Conservation (phyloP, 2,329 filamentous ascomycete genomes). For the Huntiella decipiens region DNA sequence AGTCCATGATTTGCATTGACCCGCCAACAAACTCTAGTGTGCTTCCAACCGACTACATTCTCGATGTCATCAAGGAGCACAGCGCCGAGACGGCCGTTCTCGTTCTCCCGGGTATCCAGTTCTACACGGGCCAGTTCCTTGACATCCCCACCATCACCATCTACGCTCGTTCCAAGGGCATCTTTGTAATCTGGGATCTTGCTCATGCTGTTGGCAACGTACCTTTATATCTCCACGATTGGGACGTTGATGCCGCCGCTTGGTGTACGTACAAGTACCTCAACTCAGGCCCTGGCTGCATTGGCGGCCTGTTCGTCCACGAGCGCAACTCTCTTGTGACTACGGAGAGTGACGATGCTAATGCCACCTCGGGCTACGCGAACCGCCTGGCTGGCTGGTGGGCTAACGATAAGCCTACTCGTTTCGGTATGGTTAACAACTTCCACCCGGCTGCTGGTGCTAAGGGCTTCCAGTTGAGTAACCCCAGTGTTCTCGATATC, state of each 20-base stretch:
- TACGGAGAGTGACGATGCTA: constrained; percentile 17
- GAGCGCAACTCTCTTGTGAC: constrained; percentile 44
- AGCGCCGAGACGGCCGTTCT: constrained; percentile 55
- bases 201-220: constrained; percentile 79
- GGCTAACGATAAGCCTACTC: constrained; percentile 55
- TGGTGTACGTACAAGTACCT: constrained; percentile 96
- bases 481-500: constrained; percentile 54
- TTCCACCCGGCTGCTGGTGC: constrained; percentile 66
- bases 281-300: constrained; percentile 66
- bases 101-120: constrained; percentile 74
- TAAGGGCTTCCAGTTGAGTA: constrained; percentile 67
- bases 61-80: constrained; percentile 55
- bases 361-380: constrained; percentile 26
- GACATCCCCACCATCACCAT: constrained; percentile 66
- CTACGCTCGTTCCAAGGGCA: constrained; percentile 50
- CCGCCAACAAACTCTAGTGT: constrained; percentile 29
- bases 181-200: constrained; percentile 71
- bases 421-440: constrained; percentile 68
- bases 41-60: constrained; percentile 51
- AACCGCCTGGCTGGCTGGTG: constrained; percentile 71
- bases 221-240: constrained; percentile 60
- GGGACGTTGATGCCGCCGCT: constrained; percentile 77
- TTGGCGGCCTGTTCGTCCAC: constrained; percentile 67
- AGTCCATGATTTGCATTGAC: constrained; percentile 51
- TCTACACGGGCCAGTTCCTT: constrained; percentile 77